Evolutionary conservation across 2,329 filamentous ascomycete genomes (phyloP).

Genomic region (Arthrocladium fulminans): DNA sequence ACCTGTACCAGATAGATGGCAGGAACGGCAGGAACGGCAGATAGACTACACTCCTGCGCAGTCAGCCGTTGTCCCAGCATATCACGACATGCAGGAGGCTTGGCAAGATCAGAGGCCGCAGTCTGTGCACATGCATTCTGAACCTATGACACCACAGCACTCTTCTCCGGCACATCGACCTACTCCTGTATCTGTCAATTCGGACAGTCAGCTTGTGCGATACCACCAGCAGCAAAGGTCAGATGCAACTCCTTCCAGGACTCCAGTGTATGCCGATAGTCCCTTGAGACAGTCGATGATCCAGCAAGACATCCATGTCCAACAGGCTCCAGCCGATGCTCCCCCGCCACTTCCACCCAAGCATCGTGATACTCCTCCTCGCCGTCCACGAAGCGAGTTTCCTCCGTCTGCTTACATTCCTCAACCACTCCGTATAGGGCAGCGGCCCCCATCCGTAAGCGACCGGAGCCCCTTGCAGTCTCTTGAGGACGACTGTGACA

Average conservation of each 20-base stretch:
- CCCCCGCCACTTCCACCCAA: slow-evolving; percentile 12
- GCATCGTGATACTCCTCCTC: slow-evolving; percentile 11
- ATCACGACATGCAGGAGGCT: slow-evolving; percentile 2
- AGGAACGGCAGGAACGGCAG: neutral
- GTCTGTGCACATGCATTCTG: slow-evolving; percentile 5
- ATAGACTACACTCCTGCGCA: neutral
- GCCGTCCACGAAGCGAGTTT: slow-evolving; percentile 8
- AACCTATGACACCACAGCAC: slow-evolving; percentile 3
- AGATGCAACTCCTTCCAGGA: slow-evolving; percentile 16
- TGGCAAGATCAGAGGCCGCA: slow-evolving; percentile 7
- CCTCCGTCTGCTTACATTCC: slow-evolving; percentile 9
- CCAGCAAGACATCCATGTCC: slow-evolving; percentile 19
- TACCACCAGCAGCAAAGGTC: slow-evolving; percentile 8
- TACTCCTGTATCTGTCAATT: slow-evolving; percentile 10
- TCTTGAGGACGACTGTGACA: slow-evolving; percentile 20
- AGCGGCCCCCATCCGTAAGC: slow-evolving; percentile 15
- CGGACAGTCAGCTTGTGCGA: slow-evolving; percentile 10
- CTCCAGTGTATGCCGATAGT: slow-evolving; percentile 23
- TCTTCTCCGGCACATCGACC: slow-evolving; percentile 11
- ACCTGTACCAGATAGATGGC: slow-evolving; percentile 38
- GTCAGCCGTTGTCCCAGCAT: neutral
- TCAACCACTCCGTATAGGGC: slow-evolving; percentile 8
- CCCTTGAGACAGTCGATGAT: slow-evolving; percentile 25
- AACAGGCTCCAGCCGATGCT: slow-evolving; percentile 11
- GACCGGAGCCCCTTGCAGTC: slow-evolving; percentile 21